Evolutionary conservation across 345 rosid genomes (phyloP), one percentile per base, ranked within the genome.

Genomic region (Salix viminalis): DNA sequence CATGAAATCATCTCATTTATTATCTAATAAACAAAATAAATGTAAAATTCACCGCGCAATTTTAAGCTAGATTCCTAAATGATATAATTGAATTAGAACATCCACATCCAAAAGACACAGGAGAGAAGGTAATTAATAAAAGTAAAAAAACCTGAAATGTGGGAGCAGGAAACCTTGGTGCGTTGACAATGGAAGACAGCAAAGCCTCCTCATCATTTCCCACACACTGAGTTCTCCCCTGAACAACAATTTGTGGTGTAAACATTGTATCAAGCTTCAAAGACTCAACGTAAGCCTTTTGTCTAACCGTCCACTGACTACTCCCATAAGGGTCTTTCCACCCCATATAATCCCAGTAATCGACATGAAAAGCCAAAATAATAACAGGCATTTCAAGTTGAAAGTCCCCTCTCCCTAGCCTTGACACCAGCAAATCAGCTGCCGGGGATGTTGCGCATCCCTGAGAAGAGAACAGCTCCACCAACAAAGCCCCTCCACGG

Each of bases 261-360:
- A 91, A 92, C 92, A 95, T 89, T 7, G 99, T 90, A 54, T 95
- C 97, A 2, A 91, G 90, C 79, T 79, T 85, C 81, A 93, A 79
- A 36, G 97, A 88, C 86, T 95, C 97, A 6, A 95, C 90, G 62
- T 92, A 95, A 24, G 95, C 89, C 85, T 92, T 94, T 69, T 94
- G 97, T 79, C 97, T 84, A 37, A 94, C 98, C 0, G 97, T 94
- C 89, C 91, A 91, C 46, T 83, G 88, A 85, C 91, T 92, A 2
- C 90, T 85, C 0, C 91, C 97, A n/a, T 76, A 94, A 34, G 97
- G 98, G 70, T 94, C 98, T 69, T 91, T 94, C 99, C 99, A 95
- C 9, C 98, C 99, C 82, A 81, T 87, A 70, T 92, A 90, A 67
- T 95, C 99, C 97, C 99, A 95, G 64, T 91, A 92, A 71, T 92